Conservation (phyloP, 805 yeast species). For the Candida vaughaniae region DNA sequence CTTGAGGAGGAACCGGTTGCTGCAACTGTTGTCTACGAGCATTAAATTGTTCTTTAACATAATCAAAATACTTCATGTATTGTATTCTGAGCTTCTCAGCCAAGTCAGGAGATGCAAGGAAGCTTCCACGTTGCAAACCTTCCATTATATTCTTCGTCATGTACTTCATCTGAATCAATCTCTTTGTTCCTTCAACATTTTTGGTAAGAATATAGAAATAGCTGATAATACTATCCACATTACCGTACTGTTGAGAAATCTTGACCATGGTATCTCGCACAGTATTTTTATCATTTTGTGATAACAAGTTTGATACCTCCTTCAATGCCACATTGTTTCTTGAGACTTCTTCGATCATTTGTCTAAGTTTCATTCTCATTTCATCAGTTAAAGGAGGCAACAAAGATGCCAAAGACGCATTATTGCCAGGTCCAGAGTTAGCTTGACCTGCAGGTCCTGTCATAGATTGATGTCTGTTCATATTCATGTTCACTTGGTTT, state of each 20-base stretch:
- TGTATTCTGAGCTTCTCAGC: constrained; percentile 70
- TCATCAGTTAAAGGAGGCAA: constrained; percentile 52
- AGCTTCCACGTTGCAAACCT: constrained; percentile 60
- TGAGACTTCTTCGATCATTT: constrained; percentile 67
- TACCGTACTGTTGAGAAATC: constrained; percentile 58
- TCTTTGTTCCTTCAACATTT: constrained; percentile 71
- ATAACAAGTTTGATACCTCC: constrained; percentile 60
- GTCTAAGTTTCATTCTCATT: constrained; percentile 59
- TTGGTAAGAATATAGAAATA: constrained; percentile 75
- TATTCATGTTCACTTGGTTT: constrained; percentile 7
- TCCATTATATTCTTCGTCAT: constrained; percentile 78
- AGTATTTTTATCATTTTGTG: constrained; percentile 61
- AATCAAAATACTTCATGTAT: constrained; percentile 70
- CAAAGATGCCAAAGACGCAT: constrained; percentile 13
- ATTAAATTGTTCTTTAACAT: constrained; percentile 63
- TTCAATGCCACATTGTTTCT: constrained; percentile 63
- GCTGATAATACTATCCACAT: constrained; percentile 75
- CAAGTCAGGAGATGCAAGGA: constrained; percentile 69
- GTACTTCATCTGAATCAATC: constrained; percentile 73
- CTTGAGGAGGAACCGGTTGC: constrained; percentile 11
- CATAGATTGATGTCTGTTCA: constrained; percentile 2
- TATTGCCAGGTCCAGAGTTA: background rate
- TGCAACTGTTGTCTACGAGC: constrained; percentile 36
- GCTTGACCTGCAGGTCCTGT: background rate
- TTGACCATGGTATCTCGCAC: constrained; percentile 55